Conservation (phyloP, 352 stramenopile genomes). For the Globisporangium acanthophoron region DNA sequence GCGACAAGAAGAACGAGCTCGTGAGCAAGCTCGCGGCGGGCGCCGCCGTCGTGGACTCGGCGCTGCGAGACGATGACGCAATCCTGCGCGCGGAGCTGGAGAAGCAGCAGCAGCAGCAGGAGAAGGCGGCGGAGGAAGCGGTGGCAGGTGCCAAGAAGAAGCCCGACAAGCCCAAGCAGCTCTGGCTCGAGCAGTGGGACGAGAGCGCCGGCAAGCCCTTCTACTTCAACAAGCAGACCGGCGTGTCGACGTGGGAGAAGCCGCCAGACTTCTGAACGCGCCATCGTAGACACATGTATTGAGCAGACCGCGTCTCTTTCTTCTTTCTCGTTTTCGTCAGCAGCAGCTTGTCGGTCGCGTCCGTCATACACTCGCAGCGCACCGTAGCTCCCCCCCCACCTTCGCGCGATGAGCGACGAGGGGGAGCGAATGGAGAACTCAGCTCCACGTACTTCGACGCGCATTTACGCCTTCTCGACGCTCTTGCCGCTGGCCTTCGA, state of each 20-base stretch:
- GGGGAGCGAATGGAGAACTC: too few relatives aligned
- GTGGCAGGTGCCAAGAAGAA: slow-evolving; percentile 17
- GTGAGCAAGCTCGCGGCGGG: slow-evolving; percentile 59
- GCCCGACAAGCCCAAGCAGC: slow-evolving; percentile 11
- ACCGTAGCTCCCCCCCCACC: not conserved
- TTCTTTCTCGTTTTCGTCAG: not conserved
- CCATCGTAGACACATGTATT: not conserved
- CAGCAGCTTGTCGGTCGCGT: not conserved
- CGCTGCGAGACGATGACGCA: slow-evolving; percentile 59
- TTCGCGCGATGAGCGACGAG: not conserved
- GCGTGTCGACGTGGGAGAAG: slow-evolving; percentile 78
- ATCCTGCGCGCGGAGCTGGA: slow-evolving; percentile 53
- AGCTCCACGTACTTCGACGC: too few relatives aligned
- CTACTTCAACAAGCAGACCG: slow-evolving; percentile 87
- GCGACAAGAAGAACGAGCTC: slow-evolving; percentile 72
- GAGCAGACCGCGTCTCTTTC: not conserved
- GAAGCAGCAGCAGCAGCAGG: slow-evolving; percentile 36
- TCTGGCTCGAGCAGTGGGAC: slow-evolving; percentile 83
- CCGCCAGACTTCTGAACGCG: slow-evolving; percentile 38
- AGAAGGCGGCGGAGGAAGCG: slow-evolving; percentile 5
- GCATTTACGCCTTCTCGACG: slow-evolving; percentile 63
- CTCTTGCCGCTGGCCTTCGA: slow-evolving; percentile 85
- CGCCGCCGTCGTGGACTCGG: slow-evolving; percentile 58
- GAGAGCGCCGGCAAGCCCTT: slow-evolving; percentile 68
- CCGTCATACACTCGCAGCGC: not conserved